Evolutionary conservation across 805 yeast genomes (phyloP).

Genomic region (Candida maesae): DNA sequence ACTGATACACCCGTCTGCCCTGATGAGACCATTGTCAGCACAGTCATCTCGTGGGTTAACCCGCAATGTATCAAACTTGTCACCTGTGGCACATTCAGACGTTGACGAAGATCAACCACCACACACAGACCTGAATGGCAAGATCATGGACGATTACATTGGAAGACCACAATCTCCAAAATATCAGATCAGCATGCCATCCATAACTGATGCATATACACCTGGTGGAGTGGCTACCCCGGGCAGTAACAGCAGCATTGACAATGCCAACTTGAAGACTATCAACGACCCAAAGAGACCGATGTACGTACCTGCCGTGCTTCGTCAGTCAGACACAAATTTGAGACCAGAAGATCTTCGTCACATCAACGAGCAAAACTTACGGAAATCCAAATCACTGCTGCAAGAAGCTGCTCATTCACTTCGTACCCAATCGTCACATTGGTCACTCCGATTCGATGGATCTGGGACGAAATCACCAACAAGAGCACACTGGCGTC

Average conservation of each 20-base stretch:
- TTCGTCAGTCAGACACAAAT: slow-evolving; percentile 48
- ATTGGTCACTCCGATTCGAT: slow-evolving; percentile 26
- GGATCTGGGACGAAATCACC: slow-evolving; percentile 25
- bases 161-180: slow-evolving; percentile 1
- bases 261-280: slow-evolving; percentile 39
- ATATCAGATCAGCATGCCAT: slow-evolving; percentile 1
- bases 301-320: slow-evolving; percentile 85
- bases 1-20: background rate
- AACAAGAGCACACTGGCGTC: slow-evolving; percentile 66
- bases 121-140: background rate
- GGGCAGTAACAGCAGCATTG: slow-evolving; percentile 13
- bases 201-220: background rate
- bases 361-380: slow-evolving; percentile 28
- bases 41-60: slow-evolving; percentile 9
- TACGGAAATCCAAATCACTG: slow-evolving; percentile 19
- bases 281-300: slow-evolving; percentile 82
- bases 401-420: slow-evolving; percentile 26
- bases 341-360: slow-evolving; percentile 37
- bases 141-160: slow-evolving; percentile 2
- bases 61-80: slow-evolving; percentile 8
- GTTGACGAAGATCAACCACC: slow-evolving; percentile 2
- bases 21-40: slow-evolving; percentile 10
- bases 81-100: slow-evolving; percentile 11
- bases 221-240: slow-evolving; percentile 7
- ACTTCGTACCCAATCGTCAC: slow-evolving; percentile 25